Evolutionary conservation across 2,329 filamentous ascomycete genomes (phyloP), one percentile per base, ranked within the genome.

Genomic region (Emergomyces orientalis): DNA sequence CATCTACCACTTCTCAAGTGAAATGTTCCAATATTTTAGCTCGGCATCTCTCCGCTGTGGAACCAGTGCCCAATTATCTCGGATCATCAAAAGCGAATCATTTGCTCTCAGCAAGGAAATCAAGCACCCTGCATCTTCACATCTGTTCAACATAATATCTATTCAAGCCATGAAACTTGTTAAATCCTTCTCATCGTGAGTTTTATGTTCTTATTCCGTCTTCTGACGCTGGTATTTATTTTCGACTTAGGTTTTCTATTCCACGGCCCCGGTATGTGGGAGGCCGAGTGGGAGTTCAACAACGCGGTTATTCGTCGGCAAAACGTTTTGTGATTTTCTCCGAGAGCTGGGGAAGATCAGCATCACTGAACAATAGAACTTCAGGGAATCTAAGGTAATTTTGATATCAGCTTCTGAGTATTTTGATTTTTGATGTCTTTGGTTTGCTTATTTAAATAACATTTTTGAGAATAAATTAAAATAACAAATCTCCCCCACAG

Each of bases 261-360:
- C 2, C 27, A 37, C 52, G 52, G 19, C 0, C 19, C 9, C 32
- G 8, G 9, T 37, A 22, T 22, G 6, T 22, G 32, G 30, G 30
- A 22, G 1, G 30, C 27, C 32, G n/a, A 8, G 34, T 6, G 3
- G 19, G 17, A 17, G 32, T 30, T 34, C 27, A n/a, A 11, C 17
- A 54, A 13, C 54, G 32, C 54, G 54, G 54, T 19, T 56, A 56
- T 56, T 56, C 32, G 19, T 56, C 54, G 54, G 54, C n/a, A 56
- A 56, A 41, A 39, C 34, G 13, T 6, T 34, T 19, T 17, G 4
- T 9, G 5, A 39, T 3, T 22, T 25, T 7, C 0, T 27, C 34
- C 34, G 9, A 41, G 8, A 41, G 54, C 54, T n/a, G 32, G 34
- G 6, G 1, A n/a, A 37, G 8, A n/a, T 17, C 9, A 34, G 3